Evolutionary conservation across 1,139 yeast species (phyloP), one percentile per base, ranked within the genome.

Genomic region (Pichia sp.): DNA sequence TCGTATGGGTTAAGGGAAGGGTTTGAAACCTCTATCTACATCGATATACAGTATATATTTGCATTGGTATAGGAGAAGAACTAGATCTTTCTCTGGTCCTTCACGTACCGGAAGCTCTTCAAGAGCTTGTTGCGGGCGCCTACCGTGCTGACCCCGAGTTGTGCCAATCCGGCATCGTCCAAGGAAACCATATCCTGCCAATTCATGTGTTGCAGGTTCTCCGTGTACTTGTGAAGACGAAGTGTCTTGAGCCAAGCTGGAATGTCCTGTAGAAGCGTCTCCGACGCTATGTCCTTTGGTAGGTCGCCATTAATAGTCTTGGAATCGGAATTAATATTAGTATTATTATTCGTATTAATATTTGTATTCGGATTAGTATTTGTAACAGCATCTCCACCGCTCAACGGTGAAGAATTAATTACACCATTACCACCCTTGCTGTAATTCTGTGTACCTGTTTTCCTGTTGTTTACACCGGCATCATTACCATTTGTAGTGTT

Each of bases 41-140:
- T n/a, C n/a, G n/a, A n/a, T n/a, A n/a, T n/a, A n/a, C n/a, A n/a
- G n/a, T n/a, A n/a, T n/a, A n/a, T n/a, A n/a, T n/a, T n/a, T n/a
- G n/a, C 10, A 27, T n/a, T n/a, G 7, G 6, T 27, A 27, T 27
- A 14, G 13, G 6, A 19, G 18, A 19, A 11, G 21, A 14, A 21
- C 20, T 28, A 35, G 9, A 29, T 15, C 6, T 24, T 23, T 8
- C 20, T 10, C 11, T 18, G 28, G 2, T 71, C 78, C 54, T 74
- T 77, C 35, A 89, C 94, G 43, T 80, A 81, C 48, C 80, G 87
- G 66, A 91, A 91, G 30, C 95, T 94, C 65, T 93, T 91, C 54
- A 91, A 66, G 59, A 91, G 72, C 63, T 91, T 91, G 47, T 96
- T 76, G 50, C 98, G 72, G 1, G 98, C 98, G 7, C 98, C 98